Evolutionary conservation across 495 filamentous ascomycete species (phyloP).

Genomic region (Lineolata rhizophorae): DNA sequence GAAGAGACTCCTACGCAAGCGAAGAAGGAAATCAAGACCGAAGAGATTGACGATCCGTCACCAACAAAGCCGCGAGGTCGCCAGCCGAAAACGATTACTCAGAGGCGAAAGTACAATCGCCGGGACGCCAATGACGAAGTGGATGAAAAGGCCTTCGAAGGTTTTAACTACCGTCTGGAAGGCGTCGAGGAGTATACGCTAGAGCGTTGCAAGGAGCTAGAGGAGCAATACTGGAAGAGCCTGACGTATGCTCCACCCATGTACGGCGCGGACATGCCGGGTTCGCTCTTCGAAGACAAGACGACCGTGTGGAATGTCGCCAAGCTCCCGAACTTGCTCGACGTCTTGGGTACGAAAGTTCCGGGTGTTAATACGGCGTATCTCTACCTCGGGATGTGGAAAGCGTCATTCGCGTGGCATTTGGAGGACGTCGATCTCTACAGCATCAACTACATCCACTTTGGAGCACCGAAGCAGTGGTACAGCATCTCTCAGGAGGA

Average conservation of each 20-base stretch:
- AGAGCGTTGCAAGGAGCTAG: constrained; percentile 82
- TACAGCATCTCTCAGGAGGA: constrained; percentile 96
- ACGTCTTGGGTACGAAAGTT: constrained; percentile 84
- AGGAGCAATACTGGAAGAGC: constrained; percentile 87
- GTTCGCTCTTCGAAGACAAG: constrained; percentile 79
- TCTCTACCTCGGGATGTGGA: constrained; percentile 97
- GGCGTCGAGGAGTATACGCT: constrained; percentile 65
- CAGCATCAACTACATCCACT: constrained; percentile 99
- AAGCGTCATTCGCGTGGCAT: constrained; percentile 98
- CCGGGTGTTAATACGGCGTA: constrained; percentile 98
- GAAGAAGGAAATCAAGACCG: constrained; percentile 24
- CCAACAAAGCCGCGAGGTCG: constrained; percentile 12
- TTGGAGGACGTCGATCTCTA: constrained; percentile 96
- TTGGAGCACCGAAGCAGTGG: constrained; percentile 97
- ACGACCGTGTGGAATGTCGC: constrained; percentile 84
- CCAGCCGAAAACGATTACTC: constrained; percentile 33
- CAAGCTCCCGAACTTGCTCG: constrained; percentile 77
- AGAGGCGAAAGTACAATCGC: constrained; percentile 61
- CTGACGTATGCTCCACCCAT: constrained; percentile 84
- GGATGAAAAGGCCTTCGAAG: constrained; percentile 69
- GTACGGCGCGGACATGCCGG: constrained; percentile 93
- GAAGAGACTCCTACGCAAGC: constrained; percentile 14
- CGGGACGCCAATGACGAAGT: constrained; percentile 49
- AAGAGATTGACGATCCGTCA: constrained; percentile 9
- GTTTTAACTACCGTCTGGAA: constrained; percentile 72